phyloP scores from a whole-genome alignment of 768 basidiomycete genomes.

The Suillus variegatus region DNA sequence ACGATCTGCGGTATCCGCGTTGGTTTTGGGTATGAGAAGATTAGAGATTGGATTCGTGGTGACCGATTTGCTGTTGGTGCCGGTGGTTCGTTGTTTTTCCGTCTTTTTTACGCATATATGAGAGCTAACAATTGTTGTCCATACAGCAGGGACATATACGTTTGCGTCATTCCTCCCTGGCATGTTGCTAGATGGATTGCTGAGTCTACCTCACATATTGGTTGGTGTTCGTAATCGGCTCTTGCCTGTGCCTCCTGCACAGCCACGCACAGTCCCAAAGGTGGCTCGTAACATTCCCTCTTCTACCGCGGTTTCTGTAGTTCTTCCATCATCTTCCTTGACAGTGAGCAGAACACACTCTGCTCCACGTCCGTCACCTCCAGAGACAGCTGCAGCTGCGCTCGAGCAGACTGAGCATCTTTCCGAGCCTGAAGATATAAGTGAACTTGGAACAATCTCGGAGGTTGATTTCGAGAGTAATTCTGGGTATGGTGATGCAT shows the following conservation, averaged over 20 bases:
- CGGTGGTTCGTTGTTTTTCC: constrained; percentile 56
- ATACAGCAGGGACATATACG: constrained; percentile 67
- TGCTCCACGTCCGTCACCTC: constrained; percentile 1
- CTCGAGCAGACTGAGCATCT: constrained; percentile 14
- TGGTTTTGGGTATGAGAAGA: constrained; percentile 39
- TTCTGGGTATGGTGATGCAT: constrained; percentile 49
- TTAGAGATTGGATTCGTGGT: constrained; percentile 62
- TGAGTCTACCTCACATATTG: constrained; percentile 67
- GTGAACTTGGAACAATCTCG: constrained; percentile 48
- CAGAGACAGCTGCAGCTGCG: constrained; percentile 1
- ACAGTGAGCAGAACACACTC: neutral
- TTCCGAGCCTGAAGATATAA: constrained; percentile 10
- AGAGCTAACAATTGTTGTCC: constrained; percentile 14
- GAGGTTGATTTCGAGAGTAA: constrained; percentile 74
- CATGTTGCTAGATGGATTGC: constrained; percentile 59
- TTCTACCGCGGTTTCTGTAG: constrained; percentile 3
- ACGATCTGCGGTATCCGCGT: constrained; percentile 46
- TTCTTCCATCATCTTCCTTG: constrained; percentile 3
- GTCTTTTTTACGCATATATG: constrained; percentile 1
- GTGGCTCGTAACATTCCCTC: constrained; percentile 15
- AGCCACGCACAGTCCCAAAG: constrained; percentile 31
- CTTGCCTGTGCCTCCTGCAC: constrained; percentile 48
- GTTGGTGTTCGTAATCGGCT: constrained; percentile 64
- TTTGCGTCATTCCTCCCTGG: constrained; percentile 71
- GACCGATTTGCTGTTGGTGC: constrained; percentile 75